Conservation (phyloP, 2,329 filamentous ascomycete genomes). For the Clarireedia sp. region DNA sequence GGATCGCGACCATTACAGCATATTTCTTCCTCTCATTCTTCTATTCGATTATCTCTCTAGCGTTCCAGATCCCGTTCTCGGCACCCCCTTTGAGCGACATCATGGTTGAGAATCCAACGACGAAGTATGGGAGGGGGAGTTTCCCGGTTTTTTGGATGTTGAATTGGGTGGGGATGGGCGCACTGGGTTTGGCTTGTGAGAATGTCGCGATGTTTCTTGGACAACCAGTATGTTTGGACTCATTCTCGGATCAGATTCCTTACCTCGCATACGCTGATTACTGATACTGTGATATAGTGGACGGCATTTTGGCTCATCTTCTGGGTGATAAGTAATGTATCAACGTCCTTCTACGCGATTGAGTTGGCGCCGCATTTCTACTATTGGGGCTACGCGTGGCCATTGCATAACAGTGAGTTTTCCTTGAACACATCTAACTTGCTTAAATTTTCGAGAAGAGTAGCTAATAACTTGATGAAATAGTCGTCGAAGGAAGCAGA, state of each 20-base stretch:
- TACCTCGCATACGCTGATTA: background rate
- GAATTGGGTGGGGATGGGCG: slow-evolving; percentile 55
- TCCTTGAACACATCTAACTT: background rate
- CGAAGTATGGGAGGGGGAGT: slow-evolving; percentile 47
- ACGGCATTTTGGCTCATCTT: slow-evolving; percentile 1
- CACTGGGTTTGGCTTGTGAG: slow-evolving; percentile 55
- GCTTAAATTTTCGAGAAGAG: too few species aligned
- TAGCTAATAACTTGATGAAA: background rate
- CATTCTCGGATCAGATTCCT: too few species aligned
- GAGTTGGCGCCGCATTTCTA: slow-evolving; percentile 52
- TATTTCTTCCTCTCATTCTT: slow-evolving; percentile 56
- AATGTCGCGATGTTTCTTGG: slow-evolving; percentile 58
- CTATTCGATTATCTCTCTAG: slow-evolving; percentile 55
- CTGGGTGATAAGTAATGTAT: slow-evolving; percentile 48
- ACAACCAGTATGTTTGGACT: slow-evolving; percentile 32
- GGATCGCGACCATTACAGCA: slow-evolving; percentile 44
- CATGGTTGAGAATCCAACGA: slow-evolving; percentile 38
- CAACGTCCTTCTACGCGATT: slow-evolving; percentile 51
- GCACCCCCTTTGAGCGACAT: slow-evolving; percentile 39
- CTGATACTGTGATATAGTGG: background rate
- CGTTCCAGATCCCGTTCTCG: slow-evolving; percentile 56
- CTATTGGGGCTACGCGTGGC: slow-evolving; percentile 56
- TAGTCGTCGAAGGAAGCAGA: slow-evolving; percentile 48
- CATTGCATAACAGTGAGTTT: slow-evolving; percentile 46
- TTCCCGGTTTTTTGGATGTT: slow-evolving; percentile 58